phyloP scores from a whole-genome alignment of 2,329 filamentous ascomycete genomes.

The Ascochyta viciae-villosae region DNA sequence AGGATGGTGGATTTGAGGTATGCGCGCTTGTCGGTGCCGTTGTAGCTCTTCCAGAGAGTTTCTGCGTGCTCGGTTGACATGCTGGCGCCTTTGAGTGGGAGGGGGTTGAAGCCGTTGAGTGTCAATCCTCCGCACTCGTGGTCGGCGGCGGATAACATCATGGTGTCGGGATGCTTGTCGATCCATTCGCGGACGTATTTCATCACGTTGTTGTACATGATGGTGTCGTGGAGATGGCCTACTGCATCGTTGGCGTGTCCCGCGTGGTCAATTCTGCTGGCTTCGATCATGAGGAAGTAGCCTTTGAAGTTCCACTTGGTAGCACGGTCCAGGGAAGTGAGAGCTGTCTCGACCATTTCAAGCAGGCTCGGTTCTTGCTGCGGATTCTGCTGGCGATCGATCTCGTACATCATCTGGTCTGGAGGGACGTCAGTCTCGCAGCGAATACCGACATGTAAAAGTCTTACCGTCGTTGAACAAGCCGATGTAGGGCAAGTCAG shows the following conservation, averaged over 20 bases:
- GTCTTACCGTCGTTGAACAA: constrained; percentile 47
- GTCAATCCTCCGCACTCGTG: constrained; percentile 53
- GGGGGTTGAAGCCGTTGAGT: constrained; percentile 48
- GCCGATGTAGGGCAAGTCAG: constrained; percentile 48
- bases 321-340: constrained; percentile 47
- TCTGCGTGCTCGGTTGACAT: constrained; percentile 44
- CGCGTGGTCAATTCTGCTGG: constrained; percentile 32
- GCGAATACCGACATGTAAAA: neutral
- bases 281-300: constrained; percentile 51
- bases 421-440: neutral
- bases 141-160: constrained; percentile 52
- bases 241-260: constrained; percentile 37
- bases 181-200: constrained; percentile 50
- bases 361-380: constrained; percentile 50
- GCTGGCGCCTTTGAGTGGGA: constrained; percentile 37
- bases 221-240: constrained; percentile 46
- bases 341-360: constrained; percentile 51
- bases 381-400: constrained; percentile 49
- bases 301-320: constrained; percentile 44
- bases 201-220: constrained; percentile 52
- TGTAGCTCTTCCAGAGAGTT: constrained; percentile 36
- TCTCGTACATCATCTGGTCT: constrained; percentile 44
- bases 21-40: constrained; percentile 39
- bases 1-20: constrained; percentile 37
- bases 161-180: constrained; percentile 49